A percentile compares a stretch with the other conserved stretches of the same genome.
Conservation (phyloP, 768 basidiomycete genomes). For the Lepiota brunneoincarnata region DNA sequence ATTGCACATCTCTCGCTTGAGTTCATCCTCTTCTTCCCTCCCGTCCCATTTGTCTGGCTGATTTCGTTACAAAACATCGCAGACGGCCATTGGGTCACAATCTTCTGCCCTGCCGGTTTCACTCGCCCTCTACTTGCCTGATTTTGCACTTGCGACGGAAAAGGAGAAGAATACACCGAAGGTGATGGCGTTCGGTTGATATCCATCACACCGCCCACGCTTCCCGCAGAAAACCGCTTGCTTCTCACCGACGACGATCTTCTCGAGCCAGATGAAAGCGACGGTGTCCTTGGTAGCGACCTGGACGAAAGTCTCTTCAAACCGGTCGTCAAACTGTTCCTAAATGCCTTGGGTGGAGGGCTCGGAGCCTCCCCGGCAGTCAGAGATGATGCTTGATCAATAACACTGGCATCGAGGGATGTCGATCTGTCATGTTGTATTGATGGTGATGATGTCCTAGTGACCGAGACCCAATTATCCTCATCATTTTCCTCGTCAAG, state of each 20-base stretch:
- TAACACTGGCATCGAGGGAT: conserved; percentile 15
- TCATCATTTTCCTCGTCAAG: not conserved
- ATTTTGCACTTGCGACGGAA: conserved; percentile 18
- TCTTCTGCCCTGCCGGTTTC: conserved; percentile 19
- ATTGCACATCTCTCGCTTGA: conserved; percentile 61
- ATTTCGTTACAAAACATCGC: conserved; percentile 76
- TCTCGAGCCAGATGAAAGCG: conserved; percentile 43
- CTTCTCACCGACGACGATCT: conserved; percentile 28
- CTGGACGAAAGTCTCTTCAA: conserved; percentile 44
- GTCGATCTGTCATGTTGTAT: conserved; percentile 14
- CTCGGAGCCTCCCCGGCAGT: conserved; percentile 31
- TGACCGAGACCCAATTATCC: conserved; percentile 13
- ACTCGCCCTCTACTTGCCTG: conserved; percentile 16
- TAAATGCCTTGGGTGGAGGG: conserved; percentile 49
- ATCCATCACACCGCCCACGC: not conserved
- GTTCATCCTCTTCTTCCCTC: conserved; percentile 5
- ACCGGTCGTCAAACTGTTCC: conserved; percentile 43
- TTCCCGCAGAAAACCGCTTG: conserved; percentile 28
- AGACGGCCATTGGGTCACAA: conserved; percentile 44
- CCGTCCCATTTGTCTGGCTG: conserved; percentile 35
- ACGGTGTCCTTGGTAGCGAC: conserved; percentile 66
- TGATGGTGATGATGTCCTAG: conserved; percentile 13
- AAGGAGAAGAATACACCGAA: conserved; percentile 21
- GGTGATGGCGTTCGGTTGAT: conserved; percentile 34
- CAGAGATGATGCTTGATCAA: conserved; percentile 14